Base-by-base conservation (phyloP, 2,329 filamentous ascomycete genomes). In the Dryadomyces sulphureus region DNA sequence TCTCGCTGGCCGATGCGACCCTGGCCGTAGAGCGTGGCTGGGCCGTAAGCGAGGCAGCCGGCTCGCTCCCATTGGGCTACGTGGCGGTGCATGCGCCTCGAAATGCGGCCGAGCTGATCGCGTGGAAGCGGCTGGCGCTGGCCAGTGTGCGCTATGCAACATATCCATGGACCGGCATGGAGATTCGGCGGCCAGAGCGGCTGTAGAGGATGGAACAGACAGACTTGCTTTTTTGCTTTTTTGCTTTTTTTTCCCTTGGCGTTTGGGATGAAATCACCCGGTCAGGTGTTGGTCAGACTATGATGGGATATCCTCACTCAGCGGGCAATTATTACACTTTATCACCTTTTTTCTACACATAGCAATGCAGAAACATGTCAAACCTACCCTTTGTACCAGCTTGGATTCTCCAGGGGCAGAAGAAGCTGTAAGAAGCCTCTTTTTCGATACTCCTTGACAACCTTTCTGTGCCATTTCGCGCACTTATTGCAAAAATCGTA, bases 41-140 rank as follows among this genome's bases (percentile, higher is more conserved):
- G 65, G 65, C 59, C 16, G 60, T 65, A 54, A 51, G 61, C 9
- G 25, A 20, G n/a, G n/a, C n/a, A n/a, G n/a, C n/a, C n/a, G n/a
- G n/a, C n/a, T n/a, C n/a, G n/a, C 34, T 36, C 34, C 34, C 36
- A 4, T 19, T 40, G 19, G 36, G 46, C 34, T 67, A 64, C 45
- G 55, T 67, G 20, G 41, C 66, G 38, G 41, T 68, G 1, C 66
- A 67, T 20, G 62, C 64, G 43, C 65, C 64, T 30, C 52, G 65
- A 22, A 54, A 63, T 16, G 55, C 56, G 17, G 54, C 35, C 0
- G 65, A 68, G 52, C 56, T 62, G 32, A 56, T 52, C 32, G 54
- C 60, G n/a, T 62, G 60, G 59, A 57, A 53, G 50, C 44, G 41
- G 20, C 48, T 58, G 17, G 51, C 54, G 12, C 45, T 52, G 41